A percentile compares a stretch with the other conserved stretches of the same genome.
Conservation (phyloP, 2,329 filamentous ascomycete species). For the Cytospora piceae region DNA sequence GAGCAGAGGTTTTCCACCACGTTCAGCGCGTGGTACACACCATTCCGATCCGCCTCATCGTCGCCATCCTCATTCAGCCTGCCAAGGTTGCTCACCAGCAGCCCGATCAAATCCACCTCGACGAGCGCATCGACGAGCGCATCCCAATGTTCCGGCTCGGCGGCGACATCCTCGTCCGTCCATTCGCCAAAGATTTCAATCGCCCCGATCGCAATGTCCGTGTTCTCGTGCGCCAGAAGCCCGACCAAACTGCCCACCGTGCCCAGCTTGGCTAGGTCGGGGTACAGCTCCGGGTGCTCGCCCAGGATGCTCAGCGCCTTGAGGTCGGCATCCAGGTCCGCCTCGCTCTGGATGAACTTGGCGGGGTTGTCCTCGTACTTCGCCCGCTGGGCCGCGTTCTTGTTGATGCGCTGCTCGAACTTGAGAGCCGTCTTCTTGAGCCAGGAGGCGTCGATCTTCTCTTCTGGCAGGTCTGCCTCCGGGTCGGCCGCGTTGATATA, state of each 20-base stretch:
- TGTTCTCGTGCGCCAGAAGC: slow-evolving; percentile 91
- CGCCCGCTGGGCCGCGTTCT: slow-evolving; percentile 86
- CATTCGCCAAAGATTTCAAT: slow-evolving; percentile 89
- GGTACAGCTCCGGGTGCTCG: slow-evolving; percentile 83
- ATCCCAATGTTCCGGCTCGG: slow-evolving; percentile 80
- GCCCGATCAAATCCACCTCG: slow-evolving; percentile 71
- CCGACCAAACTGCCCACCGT: slow-evolving; percentile 75
- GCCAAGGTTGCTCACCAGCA: slow-evolving; percentile 77
- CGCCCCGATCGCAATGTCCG: slow-evolving; percentile 90
- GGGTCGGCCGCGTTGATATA: slow-evolving; percentile 73
- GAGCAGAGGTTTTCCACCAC: slow-evolving; percentile 88
- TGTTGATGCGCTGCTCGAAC: slow-evolving; percentile 89
- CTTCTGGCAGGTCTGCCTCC: slow-evolving; percentile 50
- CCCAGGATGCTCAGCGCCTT: slow-evolving; percentile 84
- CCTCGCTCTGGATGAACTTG: slow-evolving; percentile 85
- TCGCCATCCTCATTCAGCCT: slow-evolving; percentile 75
- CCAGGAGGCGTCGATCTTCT: slow-evolving; percentile 85
- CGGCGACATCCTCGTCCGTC: slow-evolving; percentile 89
- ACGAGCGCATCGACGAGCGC: slow-evolving; percentile 69
- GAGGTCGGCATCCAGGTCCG: slow-evolving; percentile 86
- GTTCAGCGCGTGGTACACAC: slow-evolving; percentile 82
- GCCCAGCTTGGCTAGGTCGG: slow-evolving; percentile 76
- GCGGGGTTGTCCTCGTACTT: slow-evolving; percentile 79
- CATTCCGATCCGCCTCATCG: slow-evolving; percentile 71
- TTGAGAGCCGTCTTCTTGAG: slow-evolving; percentile 77